Conservation (phyloP, 176 grass and related monocot species). For the Triticum urartu region DNA sequence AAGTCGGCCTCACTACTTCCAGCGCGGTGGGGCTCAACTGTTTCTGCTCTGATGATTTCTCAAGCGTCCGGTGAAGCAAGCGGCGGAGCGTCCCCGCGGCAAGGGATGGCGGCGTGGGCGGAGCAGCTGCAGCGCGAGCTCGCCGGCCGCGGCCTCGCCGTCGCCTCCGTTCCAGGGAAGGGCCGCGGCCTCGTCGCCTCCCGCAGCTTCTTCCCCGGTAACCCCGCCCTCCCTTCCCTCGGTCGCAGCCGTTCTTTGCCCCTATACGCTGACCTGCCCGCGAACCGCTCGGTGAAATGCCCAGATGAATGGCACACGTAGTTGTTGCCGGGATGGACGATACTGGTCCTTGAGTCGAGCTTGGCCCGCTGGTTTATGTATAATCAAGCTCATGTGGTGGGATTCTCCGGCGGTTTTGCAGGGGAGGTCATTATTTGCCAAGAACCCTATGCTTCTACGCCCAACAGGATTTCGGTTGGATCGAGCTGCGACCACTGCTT, state of each 20-base stretch:
- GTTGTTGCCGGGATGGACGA: not conserved
- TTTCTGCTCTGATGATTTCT: not conserved
- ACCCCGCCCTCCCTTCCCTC: not conserved
- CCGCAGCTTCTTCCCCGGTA: conserved; percentile 62
- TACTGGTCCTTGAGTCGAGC: not conserved
- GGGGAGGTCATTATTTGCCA: conserved; percentile 75
- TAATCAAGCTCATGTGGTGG: not conserved
- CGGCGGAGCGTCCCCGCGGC: not conserved
- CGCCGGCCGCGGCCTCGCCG: conserved; percentile 43
- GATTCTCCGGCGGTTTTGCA: conserved; percentile 19
- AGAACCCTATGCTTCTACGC: conserved; percentile 63
- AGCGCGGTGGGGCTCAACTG: not conserved
- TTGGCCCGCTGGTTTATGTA: not conserved
- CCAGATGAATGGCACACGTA: not conserved
- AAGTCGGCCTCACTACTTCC: not conserved
- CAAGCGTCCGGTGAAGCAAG: not conserved
- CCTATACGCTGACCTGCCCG: not conserved
- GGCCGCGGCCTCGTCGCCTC: conserved; percentile 56
- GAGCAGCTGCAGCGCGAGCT: conserved; percentile 63
- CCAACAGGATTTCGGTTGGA: conserved; percentile 52
- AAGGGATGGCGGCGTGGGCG: conserved; percentile 46
- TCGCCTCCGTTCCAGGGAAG: conserved; percentile 55
- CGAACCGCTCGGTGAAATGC: conserved; percentile 52
- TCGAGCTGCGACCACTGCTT: conserved; percentile 73
- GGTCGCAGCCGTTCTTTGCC: not conserved